A percentile compares a stretch with the other conserved stretches of the same genome.
Evolutionary conservation across 2,329 filamentous ascomycete genomes (phyloP).

Genomic region (Monosporascus sp.): DNA sequence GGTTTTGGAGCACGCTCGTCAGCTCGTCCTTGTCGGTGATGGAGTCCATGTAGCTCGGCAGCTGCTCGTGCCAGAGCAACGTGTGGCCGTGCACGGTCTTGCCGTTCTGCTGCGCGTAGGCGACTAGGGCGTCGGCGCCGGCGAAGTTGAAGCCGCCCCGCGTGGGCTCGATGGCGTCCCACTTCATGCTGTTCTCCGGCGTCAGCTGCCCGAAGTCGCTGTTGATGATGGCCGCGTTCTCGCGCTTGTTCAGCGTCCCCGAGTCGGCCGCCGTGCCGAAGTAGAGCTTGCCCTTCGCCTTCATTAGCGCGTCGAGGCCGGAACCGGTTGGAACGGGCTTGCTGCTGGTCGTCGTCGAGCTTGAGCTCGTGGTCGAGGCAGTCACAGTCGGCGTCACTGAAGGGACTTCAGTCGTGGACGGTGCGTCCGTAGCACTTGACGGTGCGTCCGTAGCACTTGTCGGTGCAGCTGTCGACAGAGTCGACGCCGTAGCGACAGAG

Average conservation of each 20-base stretch:
- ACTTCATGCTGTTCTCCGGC: constrained; percentile 42
- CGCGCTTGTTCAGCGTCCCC: constrained; percentile 4
- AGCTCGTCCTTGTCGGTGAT: constrained; percentile 30
- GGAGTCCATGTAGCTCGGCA: constrained; percentile 41
- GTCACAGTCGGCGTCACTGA: constrained; percentile 3
- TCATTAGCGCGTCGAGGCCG: constrained; percentile 15
- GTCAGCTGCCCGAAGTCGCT: constrained; percentile 16
- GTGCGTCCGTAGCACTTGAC: background rate
- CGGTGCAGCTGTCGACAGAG: background rate
- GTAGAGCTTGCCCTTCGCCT: constrained; percentile 18
- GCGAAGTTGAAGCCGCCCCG: constrained; percentile 50
- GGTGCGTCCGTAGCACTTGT: background rate
- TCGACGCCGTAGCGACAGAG: background rate
- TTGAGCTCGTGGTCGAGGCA: background rate
- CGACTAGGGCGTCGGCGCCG: constrained; percentile 41
- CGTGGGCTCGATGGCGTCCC: constrained; percentile 51
- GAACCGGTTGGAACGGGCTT: background rate
- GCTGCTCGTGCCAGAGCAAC: constrained; percentile 39
- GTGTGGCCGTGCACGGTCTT: constrained; percentile 52
- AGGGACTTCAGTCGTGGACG: constrained; percentile 2
- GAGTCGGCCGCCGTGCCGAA: constrained; percentile 15
- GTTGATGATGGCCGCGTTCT: constrained; percentile 10
- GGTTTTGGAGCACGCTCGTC: constrained; percentile 48
- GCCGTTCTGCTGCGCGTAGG: constrained; percentile 33
- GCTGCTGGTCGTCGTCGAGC: background rate